Evolutionary conservation across 2,329 filamentous ascomycete species (phyloP), one percentile per base, ranked within the genome.

Genomic region (Aspergillus sp.): DNA sequence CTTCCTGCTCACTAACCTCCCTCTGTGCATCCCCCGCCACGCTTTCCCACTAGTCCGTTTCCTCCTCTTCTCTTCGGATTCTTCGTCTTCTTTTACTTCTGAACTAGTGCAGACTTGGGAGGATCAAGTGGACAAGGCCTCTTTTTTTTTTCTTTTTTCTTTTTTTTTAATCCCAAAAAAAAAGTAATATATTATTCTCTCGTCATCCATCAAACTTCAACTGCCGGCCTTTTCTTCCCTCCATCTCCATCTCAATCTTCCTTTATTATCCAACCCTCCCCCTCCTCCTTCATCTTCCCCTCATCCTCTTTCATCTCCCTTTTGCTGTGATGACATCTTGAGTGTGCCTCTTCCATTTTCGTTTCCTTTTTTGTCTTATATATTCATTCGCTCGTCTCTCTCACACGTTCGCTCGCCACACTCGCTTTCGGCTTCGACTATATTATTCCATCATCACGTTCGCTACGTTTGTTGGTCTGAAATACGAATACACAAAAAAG

Each of bases 401-500:
- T 44, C 40, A 51, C 55, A 61, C 64, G 57, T 58, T 66, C 62
- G 62, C 62, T 59, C 19, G 51, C 53, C 55, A 64, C 60, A 58
- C 58, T 65, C 61, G 61, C 62, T 64, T 61, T 50, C 52, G 56
- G 53, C 61, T 58, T 54, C 56, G 56, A 60, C 59, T 56, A 60
- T 13, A 19, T 19, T 19, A 19, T 19, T 19, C 19, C 19, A 19
- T 57, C 61, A 61, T 53, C 55, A 67, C 65, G 57, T 60, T 67
- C 65, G 65, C 65, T 67, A 67, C 62, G 57, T 55, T 57, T 54
- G 28, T 29, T 39, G 9, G 27, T 34, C 34, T 30, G 19, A 40
- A 40, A 31, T 12, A 32, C 19, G 29, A 39, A 28, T 32, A 26
- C 37, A 33, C 28, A 13, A 33, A n/a, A 39, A 12, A 28, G 26